phyloP scores from a whole-genome alignment of 257 asterid genomes.

The Solanum arcanum region DNA sequence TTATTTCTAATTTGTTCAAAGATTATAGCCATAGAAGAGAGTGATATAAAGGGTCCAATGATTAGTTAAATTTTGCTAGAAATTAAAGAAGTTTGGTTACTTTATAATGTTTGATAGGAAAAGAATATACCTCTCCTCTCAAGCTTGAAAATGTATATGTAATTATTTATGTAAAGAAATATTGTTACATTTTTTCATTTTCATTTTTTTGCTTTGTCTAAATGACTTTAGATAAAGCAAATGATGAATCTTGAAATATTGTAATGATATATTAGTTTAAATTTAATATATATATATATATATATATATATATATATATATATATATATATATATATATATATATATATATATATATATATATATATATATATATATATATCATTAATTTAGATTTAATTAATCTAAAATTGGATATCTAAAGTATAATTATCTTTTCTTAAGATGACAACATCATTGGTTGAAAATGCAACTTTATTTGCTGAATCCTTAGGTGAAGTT shows the following conservation, averaged over 20 bases:
- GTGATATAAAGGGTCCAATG: not conserved
- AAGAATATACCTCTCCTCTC: not conserved
- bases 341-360: too few species aligned
- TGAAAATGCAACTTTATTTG: fast-evolving
- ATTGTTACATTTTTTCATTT: not conserved
- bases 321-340: too few species aligned
- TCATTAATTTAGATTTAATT: too few species aligned
- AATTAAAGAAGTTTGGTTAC: not conserved
- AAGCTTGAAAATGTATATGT: not conserved
- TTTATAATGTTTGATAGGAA: not conserved
- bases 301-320: too few species aligned
- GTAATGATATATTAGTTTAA: not conserved
- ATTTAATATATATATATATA: too few species aligned
- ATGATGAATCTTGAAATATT: not conserved
- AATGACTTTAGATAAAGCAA: not conserved
- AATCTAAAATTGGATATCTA: too few species aligned
- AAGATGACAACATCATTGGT: not conserved
- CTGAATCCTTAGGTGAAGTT: fast-evolving
- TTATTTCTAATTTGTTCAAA: not conserved
- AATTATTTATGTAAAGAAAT: not conserved
- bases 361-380: too few species aligned
- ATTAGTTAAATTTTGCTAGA: not conserved
- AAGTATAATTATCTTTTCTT: not conserved
- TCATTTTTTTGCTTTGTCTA: not conserved
- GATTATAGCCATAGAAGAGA: too few species aligned